Conservation (phyloP, 495 filamentous ascomycete genomes). For the Tuber magnatum region DNA sequence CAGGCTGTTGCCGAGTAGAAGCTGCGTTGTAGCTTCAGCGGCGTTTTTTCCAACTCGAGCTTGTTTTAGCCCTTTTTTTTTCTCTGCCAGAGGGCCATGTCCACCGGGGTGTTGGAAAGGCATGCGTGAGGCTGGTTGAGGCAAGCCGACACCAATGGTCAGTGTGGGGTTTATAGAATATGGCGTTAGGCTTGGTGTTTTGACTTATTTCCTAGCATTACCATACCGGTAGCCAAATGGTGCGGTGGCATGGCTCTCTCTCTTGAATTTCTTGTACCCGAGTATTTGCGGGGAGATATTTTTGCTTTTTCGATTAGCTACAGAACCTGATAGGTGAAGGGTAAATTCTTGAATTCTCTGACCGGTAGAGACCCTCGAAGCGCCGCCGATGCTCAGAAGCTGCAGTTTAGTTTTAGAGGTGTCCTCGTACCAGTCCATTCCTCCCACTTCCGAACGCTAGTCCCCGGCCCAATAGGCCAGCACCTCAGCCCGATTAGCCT, state of each 20-base stretch:
- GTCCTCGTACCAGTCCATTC: neutral
- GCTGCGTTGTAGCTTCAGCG: neutral
- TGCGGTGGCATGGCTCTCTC: conserved; percentile 31
- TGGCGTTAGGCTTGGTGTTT: conserved; percentile 21
- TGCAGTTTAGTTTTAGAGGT: conserved; percentile 2
- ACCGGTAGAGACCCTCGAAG: conserved; percentile 21
- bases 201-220: conserved; percentile 33
- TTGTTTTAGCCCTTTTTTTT: neutral
- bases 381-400: conserved; percentile 5
- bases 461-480: neutral
- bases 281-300: conserved; percentile 21
- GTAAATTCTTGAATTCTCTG: conserved; percentile 22
- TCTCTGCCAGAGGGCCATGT: neutral
- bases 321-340: conserved; percentile 26
- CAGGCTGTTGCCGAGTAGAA: neutral
- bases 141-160: conserved; percentile 23
- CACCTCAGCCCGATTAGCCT: neutral
- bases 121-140: conserved; percentile 29
- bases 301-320: conserved; percentile 22
- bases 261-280: conserved; percentile 1
- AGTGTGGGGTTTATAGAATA: conserved; percentile 14
- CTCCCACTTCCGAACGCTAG: neutral
- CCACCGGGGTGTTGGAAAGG: neutral
- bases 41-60: neutral
- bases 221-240: conserved; percentile 10